Percentiles rank a stretch among this genome's conserved stretches.
These are phyloP conservation scores for Pseudonitzschia multiseries DNA, from an alignment of 108 stramenopile genomes.

Conservation along the genomic window DNA sequence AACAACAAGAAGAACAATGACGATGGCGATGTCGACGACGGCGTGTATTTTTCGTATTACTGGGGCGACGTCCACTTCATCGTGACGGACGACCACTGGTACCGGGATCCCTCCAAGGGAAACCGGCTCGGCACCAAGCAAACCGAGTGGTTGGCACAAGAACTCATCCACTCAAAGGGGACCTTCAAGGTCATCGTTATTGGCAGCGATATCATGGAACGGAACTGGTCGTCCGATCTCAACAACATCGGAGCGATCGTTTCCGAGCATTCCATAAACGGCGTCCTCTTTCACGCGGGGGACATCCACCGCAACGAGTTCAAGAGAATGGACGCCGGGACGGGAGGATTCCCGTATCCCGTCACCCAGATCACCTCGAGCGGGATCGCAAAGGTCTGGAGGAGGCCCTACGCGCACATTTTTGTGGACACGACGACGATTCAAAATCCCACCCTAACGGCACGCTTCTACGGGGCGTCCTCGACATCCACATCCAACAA, in stretches of 20 bases:
- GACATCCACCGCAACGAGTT: slow-evolving; percentile 40
- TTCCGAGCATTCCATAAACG: slow-evolving; percentile 5
- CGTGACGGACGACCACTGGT: slow-evolving; percentile 34
- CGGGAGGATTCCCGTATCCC: slow-evolving; percentile 19
- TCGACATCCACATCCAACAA: not conserved
- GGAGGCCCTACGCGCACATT: slow-evolving; percentile 23
- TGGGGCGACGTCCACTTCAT: slow-evolving; percentile 32
- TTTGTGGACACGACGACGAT: slow-evolving; percentile 16
- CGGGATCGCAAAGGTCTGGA: slow-evolving; percentile 33
- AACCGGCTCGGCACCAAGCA: slow-evolving; percentile 24
- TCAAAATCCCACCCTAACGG: slow-evolving; percentile 16
- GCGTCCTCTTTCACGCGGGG: slow-evolving; percentile 33
- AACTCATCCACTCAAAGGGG: slow-evolving; percentile 11
- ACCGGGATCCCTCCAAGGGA: slow-evolving; percentile 13
- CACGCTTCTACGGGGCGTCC: slow-evolving; percentile 26
- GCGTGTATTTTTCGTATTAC: slow-evolving; percentile 23
- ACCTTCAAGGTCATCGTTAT: slow-evolving; percentile 32
- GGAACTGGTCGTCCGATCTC: slow-evolving; percentile 9
- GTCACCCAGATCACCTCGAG: slow-evolving; percentile 28
- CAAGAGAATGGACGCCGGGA: slow-evolving; percentile 4
- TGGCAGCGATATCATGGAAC: slow-evolving; percentile 30
- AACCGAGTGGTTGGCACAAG: slow-evolving; percentile 18
- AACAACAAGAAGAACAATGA: no score
- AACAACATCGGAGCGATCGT: slow-evolving; percentile 25
- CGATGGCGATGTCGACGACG: no score